Percentiles rank a stretch among this genome's conserved stretches.
phyloP scores from a whole-genome alignment of 2,329 filamentous ascomycete genomes.

The Xylariales sp. region DNA sequence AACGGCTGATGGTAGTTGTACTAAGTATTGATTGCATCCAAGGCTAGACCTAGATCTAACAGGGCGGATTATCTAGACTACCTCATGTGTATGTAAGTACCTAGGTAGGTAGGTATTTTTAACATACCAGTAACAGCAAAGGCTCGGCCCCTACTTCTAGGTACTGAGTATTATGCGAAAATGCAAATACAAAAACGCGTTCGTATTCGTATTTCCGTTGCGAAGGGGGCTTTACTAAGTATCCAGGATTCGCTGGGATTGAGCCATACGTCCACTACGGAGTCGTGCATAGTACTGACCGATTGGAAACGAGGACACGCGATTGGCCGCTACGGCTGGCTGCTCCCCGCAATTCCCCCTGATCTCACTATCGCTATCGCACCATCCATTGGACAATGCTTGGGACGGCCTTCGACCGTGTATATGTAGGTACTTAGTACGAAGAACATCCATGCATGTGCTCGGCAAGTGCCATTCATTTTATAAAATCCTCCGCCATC shows the following conservation, averaged over 20 bases:
- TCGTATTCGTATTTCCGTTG: constrained; percentile 38
- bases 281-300: neutral
- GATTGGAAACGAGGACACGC: constrained; percentile 28
- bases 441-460: constrained; percentile 2
- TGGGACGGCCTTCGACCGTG: neutral
- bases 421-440: no score
- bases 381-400: constrained; percentile 36
- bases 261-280: no score
- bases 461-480: constrained; percentile 19
- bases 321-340: constrained; percentile 28
- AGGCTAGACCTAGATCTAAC: no score
- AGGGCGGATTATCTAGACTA: neutral
- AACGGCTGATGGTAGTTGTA: neutral
- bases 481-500: constrained; percentile 34
- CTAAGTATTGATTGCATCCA: neutral
- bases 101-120: no score
- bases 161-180: constrained; percentile 1
- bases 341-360: constrained; percentile 32
- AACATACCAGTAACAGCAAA: neutral
- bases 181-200: constrained; percentile 25
- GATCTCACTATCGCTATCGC: constrained; percentile 26
- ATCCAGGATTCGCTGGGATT: no score
- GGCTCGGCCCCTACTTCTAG: no score
- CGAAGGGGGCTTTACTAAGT: constrained; percentile 9
- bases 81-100: no score